Evolutionary conservation across 192 early-diverging fungal genomes (phyloP), one percentile per base, ranked within the genome.

Genomic region (Gonapodya sp.): DNA sequence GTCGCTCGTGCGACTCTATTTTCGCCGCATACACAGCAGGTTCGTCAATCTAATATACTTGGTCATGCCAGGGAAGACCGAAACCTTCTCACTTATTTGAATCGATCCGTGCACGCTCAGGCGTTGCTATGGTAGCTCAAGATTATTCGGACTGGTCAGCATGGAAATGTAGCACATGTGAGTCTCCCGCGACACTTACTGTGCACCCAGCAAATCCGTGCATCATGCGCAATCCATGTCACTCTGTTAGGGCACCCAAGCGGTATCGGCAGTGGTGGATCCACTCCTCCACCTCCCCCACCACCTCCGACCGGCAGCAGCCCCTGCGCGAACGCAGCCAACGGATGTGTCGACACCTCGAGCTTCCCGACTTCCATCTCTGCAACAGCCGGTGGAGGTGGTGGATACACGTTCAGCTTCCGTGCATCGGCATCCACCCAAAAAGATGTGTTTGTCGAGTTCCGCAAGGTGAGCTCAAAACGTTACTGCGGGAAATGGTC

Each of bases 151-250:
- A 64, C 46, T 64, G 46, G 46, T 64, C 46, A 8, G 24, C 46
- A 64, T 64, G 46, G 46, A 64, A 64, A 64, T 64, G 46, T 24
- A 64, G 46, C 46, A 64, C 46, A 64, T 64, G 46, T 64, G 46
- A 64, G 46, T 24, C 8, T 64, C 8, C 8, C 46, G 24, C 46
- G 46, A 8, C 46, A 64, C 46, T 64, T 64, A n/a, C 46, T 8
- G 24, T 64, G 24, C 8, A 24, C 46, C 46, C 46, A 16, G 8
- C 8, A 64, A 8, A 24, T 64, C 46, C 46, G 46, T 24, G 8
- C 8, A 64, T 24, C 46, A 8, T 64, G 8, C 46, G 8, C 46
- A 8, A 64, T 64, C 46, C 24, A n/a, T n/a, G n/a, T n/a, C n/a
- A n/a, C n/a, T n/a, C n/a, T n/a, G n/a, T 24, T 24, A 64, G 46